phyloP scores from a whole-genome alignment of 352 stramenopile species.

The Phytophthora cryptogea region DNA sequence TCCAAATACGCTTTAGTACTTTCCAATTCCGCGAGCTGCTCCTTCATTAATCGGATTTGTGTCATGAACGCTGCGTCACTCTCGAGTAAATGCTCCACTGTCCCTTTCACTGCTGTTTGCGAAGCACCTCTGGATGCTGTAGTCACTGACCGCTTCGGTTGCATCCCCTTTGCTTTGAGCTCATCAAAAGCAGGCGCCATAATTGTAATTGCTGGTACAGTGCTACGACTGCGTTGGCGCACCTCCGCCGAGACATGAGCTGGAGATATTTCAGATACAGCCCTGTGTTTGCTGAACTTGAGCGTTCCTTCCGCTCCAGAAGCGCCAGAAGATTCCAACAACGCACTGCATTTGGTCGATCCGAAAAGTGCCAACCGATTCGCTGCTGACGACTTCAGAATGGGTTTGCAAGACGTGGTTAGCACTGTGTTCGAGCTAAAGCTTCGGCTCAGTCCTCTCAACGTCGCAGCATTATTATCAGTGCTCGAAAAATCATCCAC shows the following conservation, averaged over 20 bases:
- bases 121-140: background rate
- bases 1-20: conserved; percentile 52
- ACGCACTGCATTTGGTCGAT: conserved; percentile 26
- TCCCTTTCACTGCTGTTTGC: conserved; percentile 34
- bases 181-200: background rate
- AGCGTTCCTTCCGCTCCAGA: background rate
- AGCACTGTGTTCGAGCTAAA: conserved; percentile 23
- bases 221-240: conserved; percentile 17
- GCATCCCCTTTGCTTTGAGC: conserved; percentile 2
- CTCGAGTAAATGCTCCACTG: conserved; percentile 71
- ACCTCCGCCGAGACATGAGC: background rate
- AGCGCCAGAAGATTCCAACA: conserved; percentile 17
- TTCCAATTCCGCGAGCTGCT: conserved; percentile 58
- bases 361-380: conserved; percentile 31
- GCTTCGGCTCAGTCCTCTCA: conserved; percentile 27
- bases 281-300: conserved; percentile 14
- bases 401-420: conserved; percentile 20
- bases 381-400: conserved; percentile 27
- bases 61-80: conserved; percentile 67
- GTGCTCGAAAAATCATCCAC: background rate
- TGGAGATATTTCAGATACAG: conserved; percentile 1
- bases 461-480: conserved; percentile 7
- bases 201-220: background rate
- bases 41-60: conserved; percentile 59
- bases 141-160: conserved; percentile 22